Conservation (phyloP, 305 asterid species). For the Fraxinus albicans region DNA sequence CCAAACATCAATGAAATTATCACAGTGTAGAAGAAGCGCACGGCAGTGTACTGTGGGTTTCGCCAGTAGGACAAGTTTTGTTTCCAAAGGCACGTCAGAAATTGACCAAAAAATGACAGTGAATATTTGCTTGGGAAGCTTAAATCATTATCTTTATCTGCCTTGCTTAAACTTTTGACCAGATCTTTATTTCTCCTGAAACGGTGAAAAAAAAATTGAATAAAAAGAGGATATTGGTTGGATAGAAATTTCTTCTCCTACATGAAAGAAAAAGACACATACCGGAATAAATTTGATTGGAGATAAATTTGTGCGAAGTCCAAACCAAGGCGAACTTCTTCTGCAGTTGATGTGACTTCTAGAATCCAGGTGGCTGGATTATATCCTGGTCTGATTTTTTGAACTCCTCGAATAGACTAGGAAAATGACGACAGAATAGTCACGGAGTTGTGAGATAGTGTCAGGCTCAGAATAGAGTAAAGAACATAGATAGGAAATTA, state of each 20-base stretch:
- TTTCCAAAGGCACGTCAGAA: constrained; percentile 66
- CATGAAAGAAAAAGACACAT: constrained; percentile 8
- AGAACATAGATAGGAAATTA: background rate
- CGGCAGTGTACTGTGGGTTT: constrained; percentile 79
- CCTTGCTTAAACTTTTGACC: constrained; percentile 57
- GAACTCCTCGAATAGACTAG: constrained; percentile 62
- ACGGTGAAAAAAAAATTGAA: background rate
- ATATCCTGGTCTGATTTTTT: constrained; percentile 52
- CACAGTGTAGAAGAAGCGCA: constrained; percentile 70
- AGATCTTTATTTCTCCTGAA: constrained; percentile 58
- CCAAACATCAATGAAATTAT: constrained; percentile 79
- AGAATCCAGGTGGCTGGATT: constrained; percentile 86
- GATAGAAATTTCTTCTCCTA: background rate
- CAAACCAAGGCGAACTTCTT: constrained; percentile 54
- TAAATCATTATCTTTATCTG: constrained; percentile 45
- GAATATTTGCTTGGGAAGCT: constrained; percentile 59
- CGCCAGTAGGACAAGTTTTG: constrained; percentile 67
- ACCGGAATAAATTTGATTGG: constrained; percentile 52
- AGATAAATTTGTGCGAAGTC: constrained; percentile 68
- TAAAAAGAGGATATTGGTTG: background rate
- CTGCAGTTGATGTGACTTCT: constrained; percentile 64
- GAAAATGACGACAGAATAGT: background rate
- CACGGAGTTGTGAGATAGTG: background rate
- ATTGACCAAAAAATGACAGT: constrained; percentile 50
- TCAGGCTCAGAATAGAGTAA: constrained; percentile 3